Evolutionary conservation across 352 stramenopile genomes (phyloP).

Genomic region (Phytophthora tubulina): DNA sequence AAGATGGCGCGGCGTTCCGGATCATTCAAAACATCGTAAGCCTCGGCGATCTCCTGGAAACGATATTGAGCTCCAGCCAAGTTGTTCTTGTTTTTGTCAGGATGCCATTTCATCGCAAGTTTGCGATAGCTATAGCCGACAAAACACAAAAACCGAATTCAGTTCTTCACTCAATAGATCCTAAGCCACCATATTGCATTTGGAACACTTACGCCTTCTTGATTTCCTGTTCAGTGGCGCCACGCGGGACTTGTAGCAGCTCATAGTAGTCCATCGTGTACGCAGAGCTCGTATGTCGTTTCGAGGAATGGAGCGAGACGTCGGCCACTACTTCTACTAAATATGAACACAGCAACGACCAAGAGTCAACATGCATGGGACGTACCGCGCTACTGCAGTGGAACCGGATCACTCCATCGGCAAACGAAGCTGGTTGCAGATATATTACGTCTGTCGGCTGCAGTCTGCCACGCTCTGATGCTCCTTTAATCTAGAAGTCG

Average conservation of each 20-base stretch:
- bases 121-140: slow-evolving; percentile 85
- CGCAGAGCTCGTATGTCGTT: slow-evolving; percentile 29
- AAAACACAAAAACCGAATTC: slow-evolving; percentile 1
- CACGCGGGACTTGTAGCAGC: slow-evolving; percentile 86
- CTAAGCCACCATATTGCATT: background rate
- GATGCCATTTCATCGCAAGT: slow-evolving; percentile 95
- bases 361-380: slow-evolving; percentile 4
- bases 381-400: slow-evolving; percentile 7
- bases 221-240: slow-evolving; percentile 89
- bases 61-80: slow-evolving; percentile 87
- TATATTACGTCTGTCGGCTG: slow-evolving; percentile 44
- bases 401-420: background rate
- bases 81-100: slow-evolving; percentile 95
- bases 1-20: slow-evolving; percentile 92
- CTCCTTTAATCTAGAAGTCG: slow-evolving; percentile 71
- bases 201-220: slow-evolving; percentile 85
- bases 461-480: slow-evolving; percentile 22
- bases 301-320: slow-evolving; percentile 30
- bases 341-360: slow-evolving; percentile 20
- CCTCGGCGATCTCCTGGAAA: slow-evolving; percentile 96
- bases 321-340: slow-evolving; percentile 23
- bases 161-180: slow-evolving; percentile 2
- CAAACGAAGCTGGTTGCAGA: slow-evolving; percentile 35
- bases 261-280: slow-evolving; percentile 92
- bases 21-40: slow-evolving; percentile 95